Evolutionary conservation across 306 rosid species (phyloP).

Genomic region (Ormosia emarginata): DNA sequence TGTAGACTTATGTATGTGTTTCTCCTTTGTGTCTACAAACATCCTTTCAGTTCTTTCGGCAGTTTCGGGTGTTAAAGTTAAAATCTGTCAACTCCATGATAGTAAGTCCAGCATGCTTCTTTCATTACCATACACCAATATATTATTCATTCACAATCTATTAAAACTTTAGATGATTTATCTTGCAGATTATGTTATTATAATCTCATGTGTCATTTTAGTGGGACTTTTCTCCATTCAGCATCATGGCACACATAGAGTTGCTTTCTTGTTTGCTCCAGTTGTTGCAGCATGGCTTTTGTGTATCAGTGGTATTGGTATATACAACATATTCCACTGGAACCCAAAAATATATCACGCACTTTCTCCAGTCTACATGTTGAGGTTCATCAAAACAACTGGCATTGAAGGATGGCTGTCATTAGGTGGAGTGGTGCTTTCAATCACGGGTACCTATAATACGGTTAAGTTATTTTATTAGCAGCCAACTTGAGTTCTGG

Average conservation of each 20-base stretch:
- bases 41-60: constrained; percentile 72
- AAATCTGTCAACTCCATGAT: constrained; percentile 61
- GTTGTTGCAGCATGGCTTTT: constrained; percentile 64
- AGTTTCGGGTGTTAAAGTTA: constrained; percentile 61
- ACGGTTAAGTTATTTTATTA: constrained; percentile 5
- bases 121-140: not conserved
- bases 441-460: constrained; percentile 56
- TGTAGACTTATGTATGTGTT: not conserved
- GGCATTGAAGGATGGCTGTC: constrained; percentile 67
- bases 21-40: constrained; percentile 6
- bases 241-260: constrained; percentile 70
- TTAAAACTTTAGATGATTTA: constrained; percentile 16
- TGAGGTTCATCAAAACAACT: constrained; percentile 48
- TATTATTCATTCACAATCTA: not conserved
- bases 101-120: constrained; percentile 40
- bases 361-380: constrained; percentile 66
- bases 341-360: constrained; percentile 49
- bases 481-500: constrained; percentile 12
- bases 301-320: constrained; percentile 57
- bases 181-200: constrained; percentile 56
- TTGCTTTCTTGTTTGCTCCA: constrained; percentile 79
- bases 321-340: constrained; percentile 68
- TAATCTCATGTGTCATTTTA: constrained; percentile 61
- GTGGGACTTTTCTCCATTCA: constrained; percentile 79
- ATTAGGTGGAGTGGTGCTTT: constrained; percentile 64